phyloP scores from a whole-genome alignment of 2,329 filamentous ascomycete genomes.

The Akanthomyces uredinophilus region DNA sequence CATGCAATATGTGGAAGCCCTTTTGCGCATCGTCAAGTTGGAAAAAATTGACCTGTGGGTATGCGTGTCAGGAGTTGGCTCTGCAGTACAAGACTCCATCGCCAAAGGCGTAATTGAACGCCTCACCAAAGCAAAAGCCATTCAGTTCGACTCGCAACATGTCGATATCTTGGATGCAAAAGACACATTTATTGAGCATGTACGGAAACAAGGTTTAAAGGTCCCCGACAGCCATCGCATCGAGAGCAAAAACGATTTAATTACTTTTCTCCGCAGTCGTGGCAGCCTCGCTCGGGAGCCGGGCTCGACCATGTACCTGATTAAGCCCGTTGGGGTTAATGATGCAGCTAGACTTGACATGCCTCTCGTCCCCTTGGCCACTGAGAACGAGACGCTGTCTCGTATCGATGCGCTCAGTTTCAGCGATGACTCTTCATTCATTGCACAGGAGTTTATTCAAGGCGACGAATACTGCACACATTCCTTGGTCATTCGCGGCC shows the following conservation, averaged over 20 bases:
- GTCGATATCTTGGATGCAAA: constrained; percentile 60
- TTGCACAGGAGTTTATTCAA: constrained; percentile 60
- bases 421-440: constrained; percentile 48
- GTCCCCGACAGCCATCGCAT: constrained; percentile 51
- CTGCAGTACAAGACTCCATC: constrained; percentile 60
- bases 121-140: constrained; percentile 52
- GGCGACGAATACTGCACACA: constrained; percentile 67
- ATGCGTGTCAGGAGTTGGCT: constrained; percentile 63
- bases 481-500: constrained; percentile 58
- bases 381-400: constrained; percentile 50
- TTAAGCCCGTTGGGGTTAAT: constrained; percentile 62
- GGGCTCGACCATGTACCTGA: constrained; percentile 46
- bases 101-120: constrained; percentile 58
- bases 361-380: constrained; percentile 57
- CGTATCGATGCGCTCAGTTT: constrained; percentile 41
- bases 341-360: constrained; percentile 55
- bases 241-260: constrained; percentile 45
- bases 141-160: constrained; percentile 56
- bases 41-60: constrained; percentile 69
- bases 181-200: constrained; percentile 57
- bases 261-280: constrained; percentile 43
- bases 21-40: constrained; percentile 53
- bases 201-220: constrained; percentile 47
- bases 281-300: constrained; percentile 21
- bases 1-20: constrained; percentile 44